phyloP scores from a whole-genome alignment of 225 moss, liverwort and hornwort species.

The Antitrichia curtipendula region DNA sequence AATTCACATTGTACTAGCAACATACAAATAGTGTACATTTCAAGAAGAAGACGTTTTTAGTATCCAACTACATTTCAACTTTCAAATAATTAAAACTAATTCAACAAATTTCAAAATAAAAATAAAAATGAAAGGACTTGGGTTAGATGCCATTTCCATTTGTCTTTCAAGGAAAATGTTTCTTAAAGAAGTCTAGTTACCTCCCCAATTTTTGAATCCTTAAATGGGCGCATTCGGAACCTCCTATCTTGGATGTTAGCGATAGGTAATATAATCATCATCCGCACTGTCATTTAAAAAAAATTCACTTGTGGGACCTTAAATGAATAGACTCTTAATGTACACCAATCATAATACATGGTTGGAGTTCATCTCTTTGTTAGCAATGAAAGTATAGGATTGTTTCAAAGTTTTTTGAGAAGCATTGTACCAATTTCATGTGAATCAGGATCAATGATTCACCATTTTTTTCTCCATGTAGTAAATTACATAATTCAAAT shows the following conservation, averaged over 20 bases:
- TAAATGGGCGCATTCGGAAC: not conserved
- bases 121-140: not conserved
- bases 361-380: not conserved
- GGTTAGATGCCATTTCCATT: not conserved
- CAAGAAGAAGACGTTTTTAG: fast-evolving
- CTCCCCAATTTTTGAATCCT: not conserved
- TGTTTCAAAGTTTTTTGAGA: not conserved
- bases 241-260: not conserved
- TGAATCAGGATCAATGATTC: fast-evolving
- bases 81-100: not conserved
- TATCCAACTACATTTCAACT: not conserved
- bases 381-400: not conserved
- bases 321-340: not conserved
- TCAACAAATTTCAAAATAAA: fast-evolving
- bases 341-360: not conserved
- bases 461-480: fast-evolving
- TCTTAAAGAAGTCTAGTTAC: not conserved
- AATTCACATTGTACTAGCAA: too few species aligned
- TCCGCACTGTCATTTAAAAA: fast-evolving
- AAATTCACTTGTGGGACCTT: not conserved
- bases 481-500: fast-evolving
- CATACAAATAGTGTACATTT: not conserved
- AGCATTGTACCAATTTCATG: not conserved
- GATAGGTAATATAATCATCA: not conserved
- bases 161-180: not conserved